Percentiles rank a stretch among this genome's conserved stretches.
These are phyloP conservation scores for Cucurbita pepo DNA, from an alignment of 306 rosid genomes.

Conservation along the genomic window DNA sequence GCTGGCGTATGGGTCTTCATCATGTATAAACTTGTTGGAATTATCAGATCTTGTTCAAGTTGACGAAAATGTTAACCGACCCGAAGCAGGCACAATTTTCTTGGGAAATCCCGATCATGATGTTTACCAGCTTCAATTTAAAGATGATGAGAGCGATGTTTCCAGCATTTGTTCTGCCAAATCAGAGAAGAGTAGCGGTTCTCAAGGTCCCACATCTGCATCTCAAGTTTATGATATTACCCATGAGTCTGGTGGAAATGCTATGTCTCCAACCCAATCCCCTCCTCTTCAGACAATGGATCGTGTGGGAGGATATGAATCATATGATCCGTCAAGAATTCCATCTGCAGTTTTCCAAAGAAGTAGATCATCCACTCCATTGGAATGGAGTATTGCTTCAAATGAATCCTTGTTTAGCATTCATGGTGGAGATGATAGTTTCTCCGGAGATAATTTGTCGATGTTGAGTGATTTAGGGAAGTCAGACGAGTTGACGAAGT, in stretches of 20 bases:
- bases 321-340: conserved; percentile 42
- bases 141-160: conserved; percentile 11
- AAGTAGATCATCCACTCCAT: conserved; percentile 16
- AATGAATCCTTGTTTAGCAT: conserved; percentile 83
- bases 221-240: conserved; percentile 9
- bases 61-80: conserved; percentile 3
- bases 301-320: conserved; percentile 32
- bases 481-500: conserved; percentile 29
- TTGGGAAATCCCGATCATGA: neutral
- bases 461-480: conserved; percentile 18
- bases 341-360: conserved; percentile 50
- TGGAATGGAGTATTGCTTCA: conserved; percentile 77
- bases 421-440: conserved; percentile 43
- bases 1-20: conserved; percentile 1
- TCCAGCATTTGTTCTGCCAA: conserved; percentile 14
- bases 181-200: conserved; percentile 14
- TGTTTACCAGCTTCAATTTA: neutral
- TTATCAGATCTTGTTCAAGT: conserved; percentile 15
- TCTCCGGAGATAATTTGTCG: conserved; percentile 25
- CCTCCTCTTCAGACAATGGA: conserved; percentile 69
- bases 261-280: conserved; percentile 17
- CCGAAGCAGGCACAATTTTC: neutral
- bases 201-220: conserved; percentile 12
- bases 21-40: conserved; percentile 20
- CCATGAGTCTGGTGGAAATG: conserved; percentile 6